phyloP scores from a whole-genome alignment of 306 rosid genomes.

The Abrus pulchellus region DNA sequence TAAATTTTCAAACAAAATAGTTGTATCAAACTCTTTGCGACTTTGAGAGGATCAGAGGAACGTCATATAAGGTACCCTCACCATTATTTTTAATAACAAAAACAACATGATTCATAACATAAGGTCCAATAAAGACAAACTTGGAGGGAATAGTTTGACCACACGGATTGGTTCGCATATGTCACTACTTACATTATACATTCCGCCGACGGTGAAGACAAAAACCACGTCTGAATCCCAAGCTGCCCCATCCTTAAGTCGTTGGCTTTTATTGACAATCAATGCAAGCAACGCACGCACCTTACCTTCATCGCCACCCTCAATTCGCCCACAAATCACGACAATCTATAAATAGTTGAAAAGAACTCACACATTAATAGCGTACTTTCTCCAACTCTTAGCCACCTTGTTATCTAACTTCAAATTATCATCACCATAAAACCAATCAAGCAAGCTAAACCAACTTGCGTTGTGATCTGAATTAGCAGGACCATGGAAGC shows the following conservation, averaged over 20 bases:
- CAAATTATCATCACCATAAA: neutral
- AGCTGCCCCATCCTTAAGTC: conserved; percentile 40
- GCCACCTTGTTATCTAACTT: neutral
- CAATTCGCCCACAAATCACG: neutral
- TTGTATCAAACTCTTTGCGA: too few relatives aligned
- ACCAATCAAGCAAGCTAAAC: neutral
- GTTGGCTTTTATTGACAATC: conserved; percentile 54
- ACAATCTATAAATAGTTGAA: conserved; percentile 52
- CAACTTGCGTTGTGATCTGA: neutral
- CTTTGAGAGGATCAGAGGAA: too few relatives aligned
- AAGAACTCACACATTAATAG: neutral
- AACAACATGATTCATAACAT: neutral
- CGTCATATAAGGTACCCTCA: too few relatives aligned
- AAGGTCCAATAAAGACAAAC: neutral
- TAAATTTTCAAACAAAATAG: too few relatives aligned
- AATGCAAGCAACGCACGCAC: neutral
- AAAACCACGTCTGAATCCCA: conserved; percentile 42
- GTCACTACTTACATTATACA: conserved; percentile 23
- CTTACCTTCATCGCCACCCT: neutral
- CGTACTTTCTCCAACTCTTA: neutral
- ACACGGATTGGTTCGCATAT: neutral
- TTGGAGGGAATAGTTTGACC: conserved; percentile 49
- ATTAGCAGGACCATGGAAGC: conserved; percentile 54
- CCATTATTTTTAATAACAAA: too few relatives aligned
- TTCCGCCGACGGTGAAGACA: conserved; percentile 71